Base-by-base conservation (phyloP, 352 stramenopile genomes). In the Pythium sukuiense region DNA sequence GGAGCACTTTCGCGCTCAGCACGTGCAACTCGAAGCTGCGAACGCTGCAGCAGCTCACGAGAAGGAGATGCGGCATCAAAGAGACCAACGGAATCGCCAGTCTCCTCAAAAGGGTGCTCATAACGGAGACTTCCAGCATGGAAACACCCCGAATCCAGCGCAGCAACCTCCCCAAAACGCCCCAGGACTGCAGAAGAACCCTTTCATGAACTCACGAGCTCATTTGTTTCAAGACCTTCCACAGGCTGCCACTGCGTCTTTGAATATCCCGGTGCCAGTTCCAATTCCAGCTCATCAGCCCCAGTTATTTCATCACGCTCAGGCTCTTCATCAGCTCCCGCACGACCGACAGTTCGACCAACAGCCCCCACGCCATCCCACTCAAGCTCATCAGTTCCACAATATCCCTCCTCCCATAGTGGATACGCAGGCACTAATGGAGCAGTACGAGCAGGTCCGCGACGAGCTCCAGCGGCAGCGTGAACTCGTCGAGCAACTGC, bases 361-460 rank as follows among this genome's bases (percentile, higher is more conserved):
- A 9, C 32, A 37, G 32, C 32, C 32, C 9, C 9, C 32, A 37
- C 32, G 9, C 32, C 5, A 4, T 37, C 32, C 9, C 9, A 9
- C 32, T 37, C 5, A 9, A 37, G 32, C 32, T 14, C 37, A 55
- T n/a, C 18, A 26, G 56, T 8, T 49, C 0, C 12, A 52, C 48
- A 27, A 41, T 24, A 35, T 14, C 8, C 27, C 14, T n/a, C 32
- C 16, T 18, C 1, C 41, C n/a, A 55, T 57, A 32, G 29, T 77
- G 6, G 71, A 81, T 26, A 41, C 63, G 2, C 53, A 37, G 0
- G 26, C 54, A 24, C 63, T 89, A 26, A 63, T 78, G 27, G 76
- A 70, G 1, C 77, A 88, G 64, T 89, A 89, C 52, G 69, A 87
- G 41, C 73, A 85, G 52, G 81, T 89, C 61, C 71, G 70, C 3